Base-by-base conservation (phyloP, 2,329 filamentous ascomycete species). In the Scedosporium boydii region DNA sequence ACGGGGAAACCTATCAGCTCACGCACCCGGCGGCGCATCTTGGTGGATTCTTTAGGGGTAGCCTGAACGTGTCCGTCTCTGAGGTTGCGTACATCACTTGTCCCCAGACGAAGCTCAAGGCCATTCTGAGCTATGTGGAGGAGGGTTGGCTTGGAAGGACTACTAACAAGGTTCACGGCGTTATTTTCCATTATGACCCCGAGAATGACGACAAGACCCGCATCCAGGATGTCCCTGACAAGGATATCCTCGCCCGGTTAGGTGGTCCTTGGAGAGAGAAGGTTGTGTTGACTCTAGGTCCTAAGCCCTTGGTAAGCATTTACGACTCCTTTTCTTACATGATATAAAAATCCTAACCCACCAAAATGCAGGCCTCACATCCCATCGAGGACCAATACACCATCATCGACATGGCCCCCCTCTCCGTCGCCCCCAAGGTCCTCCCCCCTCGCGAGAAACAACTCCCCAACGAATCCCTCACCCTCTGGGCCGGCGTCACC, bases 21-120 rank as follows among this genome's bases (percentile, higher is more conserved):
- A 96, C 90, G 4, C 95, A 99, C 75, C 95, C 95, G 3, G 87
- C 90, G n/a, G 95, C 95, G 6, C 91, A 96, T 71, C 80, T 99
- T 1, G 92, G 93, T 29, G 95, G 95, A 18, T 80, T 99, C 61
- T 77, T 99, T 56, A 84, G 93, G 67, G 95, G 95, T 26, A 87
- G 89, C n/a, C 79, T 98, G 59, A 93, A 88, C 69, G 88, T 99
- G 65, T 93, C 89, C 7, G 95, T 99, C 23, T 89, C 93, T 57
- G 95, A 99, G 69, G 84, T 87, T 66, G 95, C 91, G 69, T 96
- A 89, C 73, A 83, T 98, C 64, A 93, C 87, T 46, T 99, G 95
- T 75, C 84, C 89, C n/a, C 87, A 92, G 77, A 96, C 92, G 1
- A 89, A 87, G 71, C 84, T 96, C 67, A 98, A 98, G 78, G 89